Percentiles rank a stretch among this genome's conserved stretches.
phyloP scores from a whole-genome alignment of 1,139 yeast species.

The Fermentozyma sake region DNA sequence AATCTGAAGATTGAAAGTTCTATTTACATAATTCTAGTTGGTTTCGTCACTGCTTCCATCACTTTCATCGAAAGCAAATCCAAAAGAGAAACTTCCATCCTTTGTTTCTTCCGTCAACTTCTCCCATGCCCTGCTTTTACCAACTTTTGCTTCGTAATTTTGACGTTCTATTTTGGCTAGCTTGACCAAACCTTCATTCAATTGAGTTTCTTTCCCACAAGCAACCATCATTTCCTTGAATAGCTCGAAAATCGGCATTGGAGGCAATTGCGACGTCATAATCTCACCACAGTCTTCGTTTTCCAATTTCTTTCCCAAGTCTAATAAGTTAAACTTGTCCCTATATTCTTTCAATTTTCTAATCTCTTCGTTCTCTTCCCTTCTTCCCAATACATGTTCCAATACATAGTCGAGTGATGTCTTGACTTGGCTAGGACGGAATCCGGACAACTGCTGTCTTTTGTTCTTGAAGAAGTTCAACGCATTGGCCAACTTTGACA shows the following conservation, averaged over 20 bases:
- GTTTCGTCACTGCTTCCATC: constrained; percentile 16
- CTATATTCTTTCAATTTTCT: constrained; percentile 15
- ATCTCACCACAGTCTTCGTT: constrained; percentile 45
- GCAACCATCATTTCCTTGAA: constrained; percentile 42
- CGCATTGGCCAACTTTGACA: constrained; percentile 52
- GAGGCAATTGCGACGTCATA: constrained; percentile 23
- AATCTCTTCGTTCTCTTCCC: constrained; percentile 26
- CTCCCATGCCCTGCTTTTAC: constrained; percentile 20
- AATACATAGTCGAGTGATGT: constrained; percentile 25
- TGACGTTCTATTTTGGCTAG: constrained; percentile 25
- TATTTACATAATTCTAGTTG: too few species aligned
- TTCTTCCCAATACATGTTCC: constrained; percentile 16
- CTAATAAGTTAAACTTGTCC: constrained; percentile 14
- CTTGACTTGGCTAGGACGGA: constrained; percentile 52
- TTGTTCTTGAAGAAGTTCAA: constrained; percentile 65
- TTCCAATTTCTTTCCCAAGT: constrained; percentile 19
- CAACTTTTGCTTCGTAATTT: constrained; percentile 15
- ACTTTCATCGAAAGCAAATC: constrained; percentile 26
- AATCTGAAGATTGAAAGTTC: too few species aligned
- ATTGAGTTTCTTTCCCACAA: constrained; percentile 27
- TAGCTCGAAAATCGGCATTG: constrained; percentile 56
- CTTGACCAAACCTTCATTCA: constrained; percentile 29
- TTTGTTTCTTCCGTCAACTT: constrained; percentile 11
- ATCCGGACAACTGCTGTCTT: constrained; percentile 74
- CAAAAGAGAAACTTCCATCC: constrained; percentile 23